Percentiles rank a stretch among this genome's conserved stretches.
Conservation (phyloP, 2,329 filamentous ascomycete genomes). For the Fusarium sterilihyphosum region DNA sequence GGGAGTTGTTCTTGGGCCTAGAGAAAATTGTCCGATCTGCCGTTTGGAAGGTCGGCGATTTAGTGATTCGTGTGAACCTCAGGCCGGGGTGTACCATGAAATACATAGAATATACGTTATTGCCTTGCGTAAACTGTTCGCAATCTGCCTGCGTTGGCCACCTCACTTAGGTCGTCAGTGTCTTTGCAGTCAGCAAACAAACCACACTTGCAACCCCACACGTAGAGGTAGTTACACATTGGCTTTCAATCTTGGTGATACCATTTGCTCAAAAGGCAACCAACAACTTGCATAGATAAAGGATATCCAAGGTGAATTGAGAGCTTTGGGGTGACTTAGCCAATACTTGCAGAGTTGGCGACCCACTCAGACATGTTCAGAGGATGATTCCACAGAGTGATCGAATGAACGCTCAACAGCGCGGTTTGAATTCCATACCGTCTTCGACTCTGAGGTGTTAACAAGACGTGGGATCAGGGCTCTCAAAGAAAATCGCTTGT, state of each 20-base stretch:
- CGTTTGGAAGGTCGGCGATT: neutral
- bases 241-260: neutral
- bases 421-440: neutral
- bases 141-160: neutral
- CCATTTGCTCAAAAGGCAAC: neutral
- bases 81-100: neutral
- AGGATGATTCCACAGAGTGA: neutral
- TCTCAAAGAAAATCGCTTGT: fast-evolving
- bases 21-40: neutral
- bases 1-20: neutral
- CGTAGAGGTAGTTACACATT: neutral
- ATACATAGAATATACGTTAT: neutral
- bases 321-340: neutral
- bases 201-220: neutral
- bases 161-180: neutral
- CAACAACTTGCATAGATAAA: neutral
- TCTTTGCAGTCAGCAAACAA: neutral
- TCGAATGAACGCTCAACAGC: neutral
- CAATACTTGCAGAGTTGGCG: neutral
- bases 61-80: neutral
- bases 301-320: neutral
- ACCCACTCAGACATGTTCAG: neutral
- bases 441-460: neutral
- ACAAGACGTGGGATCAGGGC: neutral
- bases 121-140: neutral